These are phyloP conservation scores for Graphilbum fragrans DNA, from an alignment of 2,329 filamentous ascomycete species.

Conservation along the genomic window DNA sequence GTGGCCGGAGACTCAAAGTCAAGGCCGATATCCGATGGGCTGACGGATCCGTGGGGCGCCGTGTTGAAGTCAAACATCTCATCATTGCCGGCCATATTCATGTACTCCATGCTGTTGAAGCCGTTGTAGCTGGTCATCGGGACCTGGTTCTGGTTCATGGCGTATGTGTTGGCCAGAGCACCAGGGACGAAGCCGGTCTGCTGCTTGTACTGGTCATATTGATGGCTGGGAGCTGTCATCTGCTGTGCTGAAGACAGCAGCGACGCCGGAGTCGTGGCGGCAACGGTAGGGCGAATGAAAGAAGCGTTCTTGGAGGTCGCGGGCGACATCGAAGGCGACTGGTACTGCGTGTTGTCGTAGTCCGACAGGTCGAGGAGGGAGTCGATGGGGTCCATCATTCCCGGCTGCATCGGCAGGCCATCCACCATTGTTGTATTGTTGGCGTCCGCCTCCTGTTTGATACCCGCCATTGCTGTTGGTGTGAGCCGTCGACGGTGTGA, in stretches of 20 bases:
- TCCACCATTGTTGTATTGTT: conserved; percentile 8
- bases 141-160: conserved; percentile 52
- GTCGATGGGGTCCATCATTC: conserved; percentile 38
- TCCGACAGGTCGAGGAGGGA: conserved; percentile 48
- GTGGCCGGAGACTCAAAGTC: conserved; percentile 46
- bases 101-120: conserved; percentile 33
- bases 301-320: conserved; percentile 34
- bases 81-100: conserved; percentile 44
- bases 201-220: conserved; percentile 91
- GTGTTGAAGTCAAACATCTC: conserved; percentile 64
- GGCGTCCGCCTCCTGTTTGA: conserved; percentile 10
- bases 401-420: conserved; percentile 15
- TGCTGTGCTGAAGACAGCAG: conserved; percentile 41
- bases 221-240: conserved; percentile 75
- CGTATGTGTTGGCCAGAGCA: conserved; percentile 67
- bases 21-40: conserved; percentile 56
- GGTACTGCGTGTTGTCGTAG: conserved; percentile 49
- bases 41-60: conserved; percentile 46
- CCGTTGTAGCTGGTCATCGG: conserved; percentile 39
- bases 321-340: conserved; percentile 49
- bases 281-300: conserved; percentile 29
- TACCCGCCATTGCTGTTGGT: conserved; percentile 1
- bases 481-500: background rate
- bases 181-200: conserved; percentile 87
- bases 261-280: conserved; percentile 27